Base-by-base conservation (phyloP, 768 basidiomycete species). In the Mycena floridula region DNA sequence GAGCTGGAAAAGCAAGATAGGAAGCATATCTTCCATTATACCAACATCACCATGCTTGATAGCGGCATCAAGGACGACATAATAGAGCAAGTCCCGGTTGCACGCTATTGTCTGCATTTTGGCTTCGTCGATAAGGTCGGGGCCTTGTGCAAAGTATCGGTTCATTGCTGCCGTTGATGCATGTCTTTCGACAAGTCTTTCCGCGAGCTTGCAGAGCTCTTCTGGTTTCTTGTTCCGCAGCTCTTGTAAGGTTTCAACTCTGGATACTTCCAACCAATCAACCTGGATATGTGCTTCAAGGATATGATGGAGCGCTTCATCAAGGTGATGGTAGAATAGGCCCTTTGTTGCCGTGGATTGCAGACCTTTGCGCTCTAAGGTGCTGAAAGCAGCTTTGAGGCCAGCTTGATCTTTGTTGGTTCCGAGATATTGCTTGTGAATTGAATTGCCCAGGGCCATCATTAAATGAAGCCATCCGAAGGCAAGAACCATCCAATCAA, bases 381-480 rank as follows among this genome's bases (percentile, higher is more conserved):
- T 15, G 25, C 58, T 50, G 46, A 68, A 68, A 0, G 60, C 63
- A 2, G 64, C 59, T 15, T 48, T 35, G 3, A 68, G 47, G 0
- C 64, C 62, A 2, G 23, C 53, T 7, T 25, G 49, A 44, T 56
- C 41, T 8, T 25, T 48, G 1, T 57, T 52, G 18, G 65, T 67
- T 0, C 65, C 66, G 4, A 62, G 54, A 49, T 70, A 73, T 43
- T 73, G 71, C 35, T 64, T 61, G 44, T 73, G 65, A 0, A 74
- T 36, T 0, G 69, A 69, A 35, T 64, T 61, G 3, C 58, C 67
- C 40, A 61, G 60, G 4, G 68, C 68, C 60, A 75, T 70, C 23
- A 50, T 28, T 0, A 61, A 46, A 45, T 75, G 70, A 13, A 75
- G 60, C 69, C 68, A 75, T 0, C 72, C 66, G 36, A 67, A 66